Percentiles rank a stretch among this genome's conserved stretches.
Evolutionary conservation across 495 filamentous ascomycete genomes (phyloP).

Genomic region (Penicillium cosmopolitanum): DNA sequence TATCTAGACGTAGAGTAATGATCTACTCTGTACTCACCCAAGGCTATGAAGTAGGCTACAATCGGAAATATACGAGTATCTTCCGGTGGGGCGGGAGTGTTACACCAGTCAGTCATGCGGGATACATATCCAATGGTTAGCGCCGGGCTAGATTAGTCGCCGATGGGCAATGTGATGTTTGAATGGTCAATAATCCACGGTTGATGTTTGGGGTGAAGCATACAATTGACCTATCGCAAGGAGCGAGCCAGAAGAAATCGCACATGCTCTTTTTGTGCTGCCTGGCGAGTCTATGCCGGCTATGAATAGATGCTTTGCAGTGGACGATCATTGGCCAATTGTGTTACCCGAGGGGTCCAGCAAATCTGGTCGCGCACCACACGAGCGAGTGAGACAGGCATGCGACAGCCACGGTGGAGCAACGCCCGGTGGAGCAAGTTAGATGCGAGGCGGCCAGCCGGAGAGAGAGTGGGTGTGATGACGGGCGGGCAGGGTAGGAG

Average conservation of each 20-base stretch:
- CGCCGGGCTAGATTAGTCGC: not conserved
- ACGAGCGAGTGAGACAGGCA: slow-evolving; percentile 1
- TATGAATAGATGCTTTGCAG: not conserved
- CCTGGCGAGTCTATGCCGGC: not conserved
- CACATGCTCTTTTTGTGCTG: slow-evolving; percentile 3
- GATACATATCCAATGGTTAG: not conserved
- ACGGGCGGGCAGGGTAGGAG: not conserved
- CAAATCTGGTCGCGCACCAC: not conserved
- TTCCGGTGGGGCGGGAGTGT: too few relatives aligned
- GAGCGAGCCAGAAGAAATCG: not conserved
- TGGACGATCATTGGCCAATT: not conserved
- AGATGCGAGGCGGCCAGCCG: not conserved
- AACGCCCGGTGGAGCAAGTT: not conserved
- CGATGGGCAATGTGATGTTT: not conserved
- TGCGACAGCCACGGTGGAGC: slow-evolving; percentile 4
- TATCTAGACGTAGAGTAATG: too few relatives aligned
- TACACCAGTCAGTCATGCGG: not conserved
- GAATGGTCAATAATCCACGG: not conserved
- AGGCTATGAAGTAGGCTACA: too few relatives aligned
- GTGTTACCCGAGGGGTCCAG: slow-evolving; percentile 1
- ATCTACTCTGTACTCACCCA: too few relatives aligned
- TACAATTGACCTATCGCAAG: slow-evolving; percentile 1
- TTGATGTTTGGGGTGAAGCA: not conserved
- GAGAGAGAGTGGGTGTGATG: not conserved
- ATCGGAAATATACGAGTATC: not conserved